Conservation (phyloP, 1,284 basidiomycete genomes). For the Cryptococcus amylolentus region DNA sequence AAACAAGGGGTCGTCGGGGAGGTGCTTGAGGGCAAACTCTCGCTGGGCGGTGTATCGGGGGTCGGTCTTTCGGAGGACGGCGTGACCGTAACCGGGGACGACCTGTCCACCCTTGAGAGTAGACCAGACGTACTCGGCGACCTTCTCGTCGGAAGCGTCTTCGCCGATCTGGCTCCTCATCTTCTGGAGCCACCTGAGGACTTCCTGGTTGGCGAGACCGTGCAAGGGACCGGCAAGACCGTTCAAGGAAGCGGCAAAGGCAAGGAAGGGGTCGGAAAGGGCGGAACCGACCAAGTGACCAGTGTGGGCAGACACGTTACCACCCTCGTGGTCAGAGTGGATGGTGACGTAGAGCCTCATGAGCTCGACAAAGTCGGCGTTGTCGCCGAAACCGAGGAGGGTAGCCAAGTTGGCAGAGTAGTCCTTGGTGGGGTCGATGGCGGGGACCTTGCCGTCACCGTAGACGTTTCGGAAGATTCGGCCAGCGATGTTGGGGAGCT, state of each 20-base stretch:
- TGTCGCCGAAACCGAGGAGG: slow-evolving; percentile 89
- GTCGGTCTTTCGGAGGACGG: slow-evolving; percentile 94
- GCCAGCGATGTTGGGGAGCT: slow-evolving; percentile 93
- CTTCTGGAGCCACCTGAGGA: slow-evolving; percentile 78
- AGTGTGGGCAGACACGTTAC: slow-evolving; percentile 96
- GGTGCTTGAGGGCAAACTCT: slow-evolving; percentile 86
- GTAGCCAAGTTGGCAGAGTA: slow-evolving; percentile 90
- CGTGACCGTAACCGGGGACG: slow-evolving; percentile 93
- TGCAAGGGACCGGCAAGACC: slow-evolving; percentile 97
- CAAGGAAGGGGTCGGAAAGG: slow-evolving; percentile 95
- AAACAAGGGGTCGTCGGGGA: slow-evolving; percentile 83
- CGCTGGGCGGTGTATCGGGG: slow-evolving; percentile 95
- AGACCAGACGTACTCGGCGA: slow-evolving; percentile 89
- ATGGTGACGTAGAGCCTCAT: slow-evolving; percentile 97
- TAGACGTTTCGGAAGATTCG: slow-evolving; percentile 96
- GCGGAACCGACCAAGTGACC: slow-evolving; percentile 96
- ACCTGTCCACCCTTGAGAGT: slow-evolving; percentile 88
- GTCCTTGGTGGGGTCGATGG: slow-evolving; percentile 83
- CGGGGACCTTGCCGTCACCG: slow-evolving; percentile 75
- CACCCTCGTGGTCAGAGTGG: slow-evolving; percentile 98
- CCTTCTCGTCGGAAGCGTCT: slow-evolving; percentile 73
- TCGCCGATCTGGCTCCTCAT: slow-evolving; percentile 83
- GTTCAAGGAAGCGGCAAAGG: slow-evolving; percentile 88
- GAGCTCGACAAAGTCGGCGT: slow-evolving; percentile 85
- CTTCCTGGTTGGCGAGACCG: slow-evolving; percentile 94